Percentiles rank a stretch among this genome's conserved stretches.
phyloP scores from a whole-genome alignment of 2,329 filamentous ascomycete species.

The Colletotrichum sojae region DNA sequence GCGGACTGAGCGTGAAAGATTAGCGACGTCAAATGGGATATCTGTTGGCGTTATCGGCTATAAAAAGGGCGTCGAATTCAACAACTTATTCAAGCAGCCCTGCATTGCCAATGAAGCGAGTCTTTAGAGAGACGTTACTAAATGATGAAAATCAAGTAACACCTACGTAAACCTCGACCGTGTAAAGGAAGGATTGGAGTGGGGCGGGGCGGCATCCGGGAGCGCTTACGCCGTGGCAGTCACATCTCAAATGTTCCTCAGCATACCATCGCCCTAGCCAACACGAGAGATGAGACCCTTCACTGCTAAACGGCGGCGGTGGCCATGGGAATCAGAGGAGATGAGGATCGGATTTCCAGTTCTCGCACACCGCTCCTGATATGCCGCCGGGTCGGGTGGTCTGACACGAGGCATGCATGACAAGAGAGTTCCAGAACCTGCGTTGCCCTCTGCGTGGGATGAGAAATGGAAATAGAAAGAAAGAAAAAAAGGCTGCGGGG shows the following conservation, averaged over 20 bases:
- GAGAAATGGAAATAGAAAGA: background rate
- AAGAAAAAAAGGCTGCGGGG: background rate
- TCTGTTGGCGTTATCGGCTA: constrained; percentile 4
- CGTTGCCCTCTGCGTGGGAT: background rate
- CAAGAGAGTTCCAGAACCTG: background rate
- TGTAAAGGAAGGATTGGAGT: background rate
- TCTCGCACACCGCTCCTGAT: background rate
- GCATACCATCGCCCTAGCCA: background rate
- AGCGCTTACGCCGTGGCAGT: background rate
- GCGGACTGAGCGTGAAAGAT: background rate
- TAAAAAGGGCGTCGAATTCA: background rate
- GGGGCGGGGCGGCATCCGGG: background rate
- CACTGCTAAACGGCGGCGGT: background rate
- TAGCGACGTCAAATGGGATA: background rate
- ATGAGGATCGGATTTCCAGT: background rate
- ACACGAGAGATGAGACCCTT: background rate
- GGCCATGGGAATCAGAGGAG: background rate
- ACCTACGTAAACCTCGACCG: background rate
- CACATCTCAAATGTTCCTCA: background rate
- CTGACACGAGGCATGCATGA: background rate
- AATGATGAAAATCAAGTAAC: background rate
- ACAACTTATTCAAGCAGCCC: background rate
- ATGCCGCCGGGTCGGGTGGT: background rate
- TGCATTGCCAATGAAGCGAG: background rate
- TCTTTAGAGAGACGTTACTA: background rate